Conservation (phyloP, 2,329 filamentous ascomycete genomes). For the Sporothrix phasma region DNA sequence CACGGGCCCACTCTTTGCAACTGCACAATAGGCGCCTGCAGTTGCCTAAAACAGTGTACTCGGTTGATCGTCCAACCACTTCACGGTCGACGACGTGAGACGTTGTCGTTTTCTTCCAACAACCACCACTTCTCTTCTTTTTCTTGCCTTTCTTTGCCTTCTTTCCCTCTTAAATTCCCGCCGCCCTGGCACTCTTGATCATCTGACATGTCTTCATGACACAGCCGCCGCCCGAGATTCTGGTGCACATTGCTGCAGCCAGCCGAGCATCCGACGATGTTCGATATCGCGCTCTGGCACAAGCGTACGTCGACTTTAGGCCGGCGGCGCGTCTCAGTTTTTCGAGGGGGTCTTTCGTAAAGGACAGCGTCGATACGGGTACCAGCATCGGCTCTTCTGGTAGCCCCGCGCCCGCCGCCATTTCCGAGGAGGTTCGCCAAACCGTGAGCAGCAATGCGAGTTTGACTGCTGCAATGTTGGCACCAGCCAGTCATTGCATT, state of each 20-base stretch:
- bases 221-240: conserved; percentile 37
- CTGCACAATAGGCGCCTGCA: background rate
- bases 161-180: background rate
- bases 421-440: background rate
- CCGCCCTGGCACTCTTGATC: background rate
- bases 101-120: no score
- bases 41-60: conserved; percentile 5
- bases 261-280: conserved; percentile 39
- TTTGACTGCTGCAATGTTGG: background rate
- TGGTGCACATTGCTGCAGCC: conserved; percentile 46
- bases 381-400: background rate
- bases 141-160: background rate
- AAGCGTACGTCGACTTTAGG: conserved; percentile 41
- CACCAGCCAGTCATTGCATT: conserved; percentile 15
- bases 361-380: background rate
- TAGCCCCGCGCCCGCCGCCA: background rate
- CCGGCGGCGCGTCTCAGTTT: conserved; percentile 20
- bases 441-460: background rate
- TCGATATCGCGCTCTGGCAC: conserved; percentile 39
- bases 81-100: background rate
- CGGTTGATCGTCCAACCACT: conserved; percentile 10
- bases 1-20: background rate
- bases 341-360: background rate
- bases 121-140: background rate
- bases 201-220: conserved; percentile 14